phyloP scores from a whole-genome alignment of 2,329 filamentous ascomycete species.

The Cercospora sp. region DNA sequence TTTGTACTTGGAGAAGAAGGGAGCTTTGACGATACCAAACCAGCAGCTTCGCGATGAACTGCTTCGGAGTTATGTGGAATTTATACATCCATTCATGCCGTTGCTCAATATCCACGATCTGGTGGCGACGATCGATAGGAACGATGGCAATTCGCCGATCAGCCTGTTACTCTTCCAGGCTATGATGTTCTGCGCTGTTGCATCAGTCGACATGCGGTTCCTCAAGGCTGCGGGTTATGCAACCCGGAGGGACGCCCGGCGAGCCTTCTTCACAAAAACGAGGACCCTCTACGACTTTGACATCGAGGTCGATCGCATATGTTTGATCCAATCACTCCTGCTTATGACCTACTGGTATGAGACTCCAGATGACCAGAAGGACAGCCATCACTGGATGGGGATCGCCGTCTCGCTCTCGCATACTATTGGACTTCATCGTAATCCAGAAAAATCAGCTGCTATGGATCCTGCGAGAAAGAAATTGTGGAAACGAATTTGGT shows the following conservation, averaged over 20 bases:
- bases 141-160: constrained; percentile 68
- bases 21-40: constrained; percentile 75
- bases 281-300: constrained; percentile 92
- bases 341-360: constrained; percentile 98
- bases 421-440: constrained; percentile 88
- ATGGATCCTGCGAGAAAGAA: constrained; percentile 74
- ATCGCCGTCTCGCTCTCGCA: constrained; percentile 90
- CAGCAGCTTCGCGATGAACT: constrained; percentile 73
- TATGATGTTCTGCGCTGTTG: constrained; percentile 89
- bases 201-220: constrained; percentile 79
- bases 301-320: constrained; percentile 85
- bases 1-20: constrained; percentile 78
- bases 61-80: constrained; percentile 79
- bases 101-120: constrained; percentile 69
- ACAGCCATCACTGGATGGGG: constrained; percentile 99
- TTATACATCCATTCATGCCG: constrained; percentile 92
- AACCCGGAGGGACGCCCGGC: constrained; percentile 77
- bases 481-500: constrained; percentile 95
- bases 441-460: constrained; percentile 69
- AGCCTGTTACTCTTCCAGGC: constrained; percentile 90
- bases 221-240: constrained; percentile 75
- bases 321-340: constrained; percentile 82
- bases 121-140: constrained; percentile 59
- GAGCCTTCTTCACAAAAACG: constrained; percentile 84
- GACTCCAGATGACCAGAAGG: constrained; percentile 93